Percentiles rank a stretch among this genome's conserved stretches.
Conservation (phyloP, 1,139 yeast genomes). For the Suhomyces atakaporum region DNA sequence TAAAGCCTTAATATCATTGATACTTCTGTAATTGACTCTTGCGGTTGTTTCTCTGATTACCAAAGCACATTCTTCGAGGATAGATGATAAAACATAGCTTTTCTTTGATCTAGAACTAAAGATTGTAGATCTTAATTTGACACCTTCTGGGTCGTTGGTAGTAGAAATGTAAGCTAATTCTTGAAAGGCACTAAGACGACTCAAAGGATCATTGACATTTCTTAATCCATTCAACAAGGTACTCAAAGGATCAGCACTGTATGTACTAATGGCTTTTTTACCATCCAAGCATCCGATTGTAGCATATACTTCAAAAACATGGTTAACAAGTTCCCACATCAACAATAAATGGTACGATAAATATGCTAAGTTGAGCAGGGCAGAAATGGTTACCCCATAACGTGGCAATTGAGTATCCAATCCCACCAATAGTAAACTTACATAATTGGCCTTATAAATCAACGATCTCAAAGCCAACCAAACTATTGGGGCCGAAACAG, state of each 20-base stretch:
- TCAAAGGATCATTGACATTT: constrained; percentile 44
- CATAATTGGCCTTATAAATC: constrained; percentile 43
- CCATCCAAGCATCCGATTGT: constrained; percentile 82
- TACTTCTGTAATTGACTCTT: constrained; percentile 39
- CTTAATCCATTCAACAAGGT: constrained; percentile 75
- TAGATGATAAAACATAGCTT: constrained; percentile 55
- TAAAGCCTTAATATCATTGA: constrained; percentile 35
- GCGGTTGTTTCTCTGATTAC: constrained; percentile 51
- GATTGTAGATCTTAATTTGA: constrained; percentile 52
- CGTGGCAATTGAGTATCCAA: constrained; percentile 38
- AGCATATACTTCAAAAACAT: constrained; percentile 69
- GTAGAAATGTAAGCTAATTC: constrained; percentile 67
- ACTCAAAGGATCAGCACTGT: constrained; percentile 70
- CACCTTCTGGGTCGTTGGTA: constrained; percentile 42
- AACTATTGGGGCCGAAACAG: constrained; percentile 45
- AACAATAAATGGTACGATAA: constrained; percentile 43
- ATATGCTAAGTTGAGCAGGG: constrained; percentile 38
- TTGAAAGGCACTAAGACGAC: constrained; percentile 71
- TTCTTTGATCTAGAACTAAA: constrained; percentile 52
- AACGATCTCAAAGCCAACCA: constrained; percentile 47
- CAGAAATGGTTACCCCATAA: constrained; percentile 38
- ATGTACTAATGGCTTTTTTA: constrained; percentile 65
- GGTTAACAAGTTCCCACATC: constrained; percentile 65
- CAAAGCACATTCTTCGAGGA: constrained; percentile 60
- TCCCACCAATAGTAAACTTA: constrained; percentile 30